Percentiles rank a stretch among this genome's conserved stretches.
These are phyloP conservation scores for Ceraceosorus guamensis DNA, from an alignment of 1,284 basidiomycete species.

Conservation along the genomic window DNA sequence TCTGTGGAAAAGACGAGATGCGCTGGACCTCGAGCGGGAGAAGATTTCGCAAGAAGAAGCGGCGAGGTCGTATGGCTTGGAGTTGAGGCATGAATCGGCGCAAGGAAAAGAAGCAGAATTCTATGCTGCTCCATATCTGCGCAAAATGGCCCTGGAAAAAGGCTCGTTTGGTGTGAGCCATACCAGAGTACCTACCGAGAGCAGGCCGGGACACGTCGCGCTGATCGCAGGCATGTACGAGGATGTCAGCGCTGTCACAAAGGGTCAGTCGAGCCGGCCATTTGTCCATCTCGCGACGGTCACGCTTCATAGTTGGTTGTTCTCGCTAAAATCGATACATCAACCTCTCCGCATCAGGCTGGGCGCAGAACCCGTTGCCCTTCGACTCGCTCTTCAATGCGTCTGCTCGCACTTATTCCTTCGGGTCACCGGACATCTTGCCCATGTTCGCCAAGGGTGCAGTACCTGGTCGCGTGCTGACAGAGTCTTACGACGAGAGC, in stretches of 20 bases:
- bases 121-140: conserved; percentile 64
- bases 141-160: conserved; percentile 58
- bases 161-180: conserved; percentile 79
- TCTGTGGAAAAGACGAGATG: conserved; percentile 12
- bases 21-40: conserved; percentile 6
- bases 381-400: conserved; percentile 87
- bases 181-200: conserved; percentile 80
- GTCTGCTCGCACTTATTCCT: conserved; percentile 69
- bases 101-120: neutral
- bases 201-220: conserved; percentile 76
- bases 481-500: conserved; percentile 70
- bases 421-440: conserved; percentile 81
- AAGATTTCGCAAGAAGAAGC: neutral
- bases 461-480: conserved; percentile 59
- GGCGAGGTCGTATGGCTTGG: neutral
- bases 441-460: conserved; percentile 80
- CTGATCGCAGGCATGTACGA: conserved; percentile 90
- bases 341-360: conserved; percentile 54
- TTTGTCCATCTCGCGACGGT: neutral
- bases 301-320: no score
- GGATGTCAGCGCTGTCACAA: conserved; percentile 77
- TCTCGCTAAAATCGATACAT: no score
- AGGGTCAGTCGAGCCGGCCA: conserved; percentile 54
- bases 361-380: conserved; percentile 81
- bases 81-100: neutral